Conservation (phyloP, 2,329 filamentous ascomycete species). For the Trichoderma koningiopsis region DNA sequence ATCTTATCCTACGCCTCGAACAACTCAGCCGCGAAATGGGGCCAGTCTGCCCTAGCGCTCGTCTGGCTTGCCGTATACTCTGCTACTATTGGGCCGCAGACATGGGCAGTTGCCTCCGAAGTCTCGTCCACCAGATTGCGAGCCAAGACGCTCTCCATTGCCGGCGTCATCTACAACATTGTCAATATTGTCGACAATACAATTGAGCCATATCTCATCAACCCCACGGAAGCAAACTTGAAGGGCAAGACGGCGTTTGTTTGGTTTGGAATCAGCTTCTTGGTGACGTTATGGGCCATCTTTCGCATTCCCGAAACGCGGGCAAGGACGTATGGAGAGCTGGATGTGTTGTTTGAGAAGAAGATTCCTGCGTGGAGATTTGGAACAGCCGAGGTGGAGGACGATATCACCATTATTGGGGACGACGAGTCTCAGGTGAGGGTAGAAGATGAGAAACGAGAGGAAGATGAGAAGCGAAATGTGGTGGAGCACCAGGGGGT, state of each 20-base stretch:
- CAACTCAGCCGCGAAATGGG: conserved; percentile 24
- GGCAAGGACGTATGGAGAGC: conserved; percentile 34
- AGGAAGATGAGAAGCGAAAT: conserved; percentile 14
- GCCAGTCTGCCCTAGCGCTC: conserved; percentile 29
- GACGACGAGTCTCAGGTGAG: conserved; percentile 1
- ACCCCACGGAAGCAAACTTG: conserved; percentile 40
- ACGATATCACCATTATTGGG: conserved; percentile 1
- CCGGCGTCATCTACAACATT: conserved; percentile 30
- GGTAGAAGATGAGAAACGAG: conserved; percentile 6
- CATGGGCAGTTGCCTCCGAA: conserved; percentile 26
- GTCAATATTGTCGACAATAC: conserved; percentile 29
- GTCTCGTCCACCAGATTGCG: conserved; percentile 25
- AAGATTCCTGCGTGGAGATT: conserved; percentile 38
- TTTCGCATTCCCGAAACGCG: conserved; percentile 35
- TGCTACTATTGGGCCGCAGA: conserved; percentile 23
- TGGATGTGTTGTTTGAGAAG: conserved; percentile 36
- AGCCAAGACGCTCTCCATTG: conserved; percentile 32
- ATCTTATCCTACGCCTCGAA: conserved; percentile 20
- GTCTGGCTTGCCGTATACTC: conserved; percentile 27
- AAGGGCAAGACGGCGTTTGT: conserved; percentile 38
- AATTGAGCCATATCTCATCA: conserved; percentile 40
- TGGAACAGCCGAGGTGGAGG: conserved; percentile 19
- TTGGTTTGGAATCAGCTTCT: conserved; percentile 25
- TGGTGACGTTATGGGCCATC: conserved; percentile 31
- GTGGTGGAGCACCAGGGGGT: neutral